A percentile compares a stretch with the other conserved stretches of the same genome.
Evolutionary conservation across 148 eudicot species (phyloP).

Genomic region (Amaranthus hypochondriacus): DNA sequence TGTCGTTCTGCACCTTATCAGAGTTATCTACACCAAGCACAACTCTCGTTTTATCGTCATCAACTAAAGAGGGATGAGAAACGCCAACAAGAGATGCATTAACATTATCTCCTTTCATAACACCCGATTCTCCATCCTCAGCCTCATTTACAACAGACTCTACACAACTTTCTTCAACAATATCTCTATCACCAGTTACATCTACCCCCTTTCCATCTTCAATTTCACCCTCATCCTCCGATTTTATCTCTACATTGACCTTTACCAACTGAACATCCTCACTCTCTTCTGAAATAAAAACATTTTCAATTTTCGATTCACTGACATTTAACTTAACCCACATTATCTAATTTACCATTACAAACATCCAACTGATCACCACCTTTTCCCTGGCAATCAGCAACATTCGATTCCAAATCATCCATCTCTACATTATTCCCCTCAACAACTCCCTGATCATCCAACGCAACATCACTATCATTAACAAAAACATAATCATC

Average conservation of each 20-base stretch:
- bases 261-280: slow-evolving; percentile 6
- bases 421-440: slow-evolving; percentile 13
- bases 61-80: slow-evolving; percentile 11
- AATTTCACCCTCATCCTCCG: slow-evolving; percentile 7
- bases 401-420: slow-evolving; percentile 6
- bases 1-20: slow-evolving; percentile 17
- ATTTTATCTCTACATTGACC: slow-evolving; percentile 16
- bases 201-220: slow-evolving; percentile 1
- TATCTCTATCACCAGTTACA: slow-evolving; percentile 8
- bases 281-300: neutral
- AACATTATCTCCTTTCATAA: slow-evolving; percentile 15
- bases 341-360: slow-evolving; percentile 8
- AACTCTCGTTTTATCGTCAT: slow-evolving; percentile 20
- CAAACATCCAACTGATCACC: slow-evolving; percentile 2
- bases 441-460: slow-evolving; percentile 28
- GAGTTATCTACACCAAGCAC: slow-evolving; percentile 5
- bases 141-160: neutral
- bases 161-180: slow-evolving; percentile 13
- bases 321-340: slow-evolving; percentile 2
- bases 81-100: slow-evolving; percentile 11
- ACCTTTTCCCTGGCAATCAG: slow-evolving; percentile 1
- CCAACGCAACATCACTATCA: slow-evolving; percentile 28
- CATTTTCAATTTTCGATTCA: slow-evolving; percentile 4
- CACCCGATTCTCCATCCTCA: slow-evolving; percentile 16
- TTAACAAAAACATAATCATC: slow-evolving; percentile 50